Evolutionary conservation across 2,329 filamentous ascomycete species (phyloP).

Genomic region (Talaromyces piceae): DNA sequence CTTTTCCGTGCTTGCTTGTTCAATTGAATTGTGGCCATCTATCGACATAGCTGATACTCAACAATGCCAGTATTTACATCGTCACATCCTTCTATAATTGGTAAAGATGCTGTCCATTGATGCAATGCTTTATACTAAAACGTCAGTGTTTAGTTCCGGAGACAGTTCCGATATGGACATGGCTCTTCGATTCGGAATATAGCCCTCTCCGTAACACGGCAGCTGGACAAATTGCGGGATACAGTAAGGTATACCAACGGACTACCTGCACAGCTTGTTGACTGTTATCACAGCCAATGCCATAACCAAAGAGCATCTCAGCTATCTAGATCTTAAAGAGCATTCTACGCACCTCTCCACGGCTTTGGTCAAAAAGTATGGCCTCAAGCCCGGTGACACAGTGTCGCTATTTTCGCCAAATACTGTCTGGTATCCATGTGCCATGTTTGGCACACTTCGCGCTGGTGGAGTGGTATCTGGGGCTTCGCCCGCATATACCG

Average conservation of each 20-base stretch:
- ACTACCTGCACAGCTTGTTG: neutral
- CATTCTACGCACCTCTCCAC: constrained; percentile 54
- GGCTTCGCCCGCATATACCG: constrained; percentile 58
- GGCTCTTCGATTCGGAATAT: constrained; percentile 48
- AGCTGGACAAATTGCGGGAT: constrained; percentile 10
- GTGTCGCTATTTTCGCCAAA: constrained; percentile 58
- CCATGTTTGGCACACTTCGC: constrained; percentile 50
- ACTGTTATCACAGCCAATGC: constrained; percentile 47
- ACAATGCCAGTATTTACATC: neutral
- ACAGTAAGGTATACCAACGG: neutral
- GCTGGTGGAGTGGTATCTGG: constrained; percentile 53
- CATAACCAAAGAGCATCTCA: constrained; percentile 50
- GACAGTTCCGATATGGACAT: constrained; percentile 44
- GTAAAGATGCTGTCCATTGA: neutral
- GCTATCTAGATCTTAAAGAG: constrained; percentile 51
- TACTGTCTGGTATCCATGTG: constrained; percentile 60
- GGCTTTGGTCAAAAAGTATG: constrained; percentile 49
- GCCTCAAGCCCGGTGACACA: constrained; percentile 48
- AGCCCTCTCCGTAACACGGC: constrained; percentile 42
- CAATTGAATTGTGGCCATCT: too few relatives aligned
- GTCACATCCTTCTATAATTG: neutral
- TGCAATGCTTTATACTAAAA: neutral
- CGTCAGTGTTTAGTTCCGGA: neutral
- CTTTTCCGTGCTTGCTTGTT: too few relatives aligned
- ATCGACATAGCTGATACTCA: neutral